Conservation (phyloP, 495 filamentous ascomycete species). For the Chaetomium cochliodes region DNA sequence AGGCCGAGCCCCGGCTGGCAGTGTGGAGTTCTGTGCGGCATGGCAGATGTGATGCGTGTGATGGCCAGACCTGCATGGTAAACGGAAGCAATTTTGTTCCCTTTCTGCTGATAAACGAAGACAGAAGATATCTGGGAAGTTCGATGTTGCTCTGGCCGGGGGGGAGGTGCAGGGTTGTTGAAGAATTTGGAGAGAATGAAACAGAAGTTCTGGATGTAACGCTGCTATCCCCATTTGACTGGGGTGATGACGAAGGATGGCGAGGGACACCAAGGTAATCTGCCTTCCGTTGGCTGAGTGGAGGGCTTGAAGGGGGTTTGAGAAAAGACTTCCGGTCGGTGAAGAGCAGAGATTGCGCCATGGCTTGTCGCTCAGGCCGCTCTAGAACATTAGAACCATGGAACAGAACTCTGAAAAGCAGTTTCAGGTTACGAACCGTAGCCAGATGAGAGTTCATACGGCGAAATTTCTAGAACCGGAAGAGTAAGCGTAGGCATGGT, state of each 20-base stretch:
- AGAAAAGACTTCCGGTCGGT: not conserved
- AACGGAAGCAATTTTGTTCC: not conserved
- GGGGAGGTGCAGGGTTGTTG: not conserved
- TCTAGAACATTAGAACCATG: not conserved
- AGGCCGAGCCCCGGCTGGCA: not conserved
- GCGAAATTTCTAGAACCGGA: not conserved
- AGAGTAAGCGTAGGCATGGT: not conserved
- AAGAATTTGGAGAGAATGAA: not conserved
- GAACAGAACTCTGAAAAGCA: not conserved
- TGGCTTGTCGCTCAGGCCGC: not conserved
- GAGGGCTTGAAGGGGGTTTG: not conserved
- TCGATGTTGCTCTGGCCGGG: not conserved
- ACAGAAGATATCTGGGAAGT: not conserved
- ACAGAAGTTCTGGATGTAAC: constrained; percentile 6
- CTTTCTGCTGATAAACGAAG: too few species aligned
- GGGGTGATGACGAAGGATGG: not conserved
- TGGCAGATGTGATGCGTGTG: not conserved
- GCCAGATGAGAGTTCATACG: not conserved
- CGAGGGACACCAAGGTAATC: too few species aligned
- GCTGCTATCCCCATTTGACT: not conserved
- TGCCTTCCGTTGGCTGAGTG: not conserved
- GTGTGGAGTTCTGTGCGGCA: not conserved
- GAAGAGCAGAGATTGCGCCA: constrained; percentile 7
- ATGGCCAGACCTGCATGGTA: not conserved
- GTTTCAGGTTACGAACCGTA: not conserved